Conservation (phyloP, 2,329 filamentous ascomycete genomes). For the Curvularia sp. region DNA sequence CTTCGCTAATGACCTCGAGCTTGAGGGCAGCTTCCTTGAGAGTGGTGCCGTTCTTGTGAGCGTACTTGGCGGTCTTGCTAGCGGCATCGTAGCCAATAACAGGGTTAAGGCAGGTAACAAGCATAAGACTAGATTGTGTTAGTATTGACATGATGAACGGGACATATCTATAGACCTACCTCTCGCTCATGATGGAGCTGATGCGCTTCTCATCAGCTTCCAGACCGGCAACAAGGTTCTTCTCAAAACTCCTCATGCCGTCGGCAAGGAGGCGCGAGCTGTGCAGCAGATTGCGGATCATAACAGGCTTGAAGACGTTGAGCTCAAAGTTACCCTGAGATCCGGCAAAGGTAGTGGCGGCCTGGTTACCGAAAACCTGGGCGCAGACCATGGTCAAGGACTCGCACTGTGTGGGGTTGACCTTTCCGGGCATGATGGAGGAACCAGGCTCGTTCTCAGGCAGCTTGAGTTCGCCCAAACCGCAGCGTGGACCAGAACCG, state of each 20-base stretch:
- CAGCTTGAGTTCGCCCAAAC: conserved; percentile 88
- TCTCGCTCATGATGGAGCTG: conserved; percentile 87
- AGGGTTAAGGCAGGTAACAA: conserved; percentile 77
- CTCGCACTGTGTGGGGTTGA: conserved; percentile 99
- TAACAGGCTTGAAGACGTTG: conserved; percentile 97
- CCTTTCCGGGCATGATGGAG: conserved; percentile 99
- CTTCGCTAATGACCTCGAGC: conserved; percentile 84
- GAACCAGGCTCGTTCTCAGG: conserved; percentile 98
- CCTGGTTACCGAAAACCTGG: conserved; percentile 97
- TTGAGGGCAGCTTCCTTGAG: conserved; percentile 94
- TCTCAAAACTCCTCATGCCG: conserved; percentile 93
- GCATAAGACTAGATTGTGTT: conserved; percentile 75
- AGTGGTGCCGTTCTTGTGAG: conserved; percentile 96
- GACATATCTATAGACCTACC: conserved; percentile 62
- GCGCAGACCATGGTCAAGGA: conserved; percentile 96
- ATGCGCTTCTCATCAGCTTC: conserved; percentile 96
- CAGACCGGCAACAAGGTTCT: conserved; percentile 86
- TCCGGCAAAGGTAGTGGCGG: conserved; percentile 89
- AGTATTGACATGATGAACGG: conserved; percentile 3
- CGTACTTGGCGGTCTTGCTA: conserved; percentile 66
- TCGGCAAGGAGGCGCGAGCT: conserved; percentile 87
- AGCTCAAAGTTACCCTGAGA: conserved; percentile 99
- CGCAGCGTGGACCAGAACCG: conserved; percentile 92
- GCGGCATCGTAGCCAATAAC: conserved; percentile 44
- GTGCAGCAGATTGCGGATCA: conserved; percentile 95